Percentiles rank a stretch among this genome's conserved stretches.
These are phyloP conservation scores for Xylaria sp. DNA, from an alignment of 2,329 filamentous ascomycete genomes.

Conservation along the genomic window DNA sequence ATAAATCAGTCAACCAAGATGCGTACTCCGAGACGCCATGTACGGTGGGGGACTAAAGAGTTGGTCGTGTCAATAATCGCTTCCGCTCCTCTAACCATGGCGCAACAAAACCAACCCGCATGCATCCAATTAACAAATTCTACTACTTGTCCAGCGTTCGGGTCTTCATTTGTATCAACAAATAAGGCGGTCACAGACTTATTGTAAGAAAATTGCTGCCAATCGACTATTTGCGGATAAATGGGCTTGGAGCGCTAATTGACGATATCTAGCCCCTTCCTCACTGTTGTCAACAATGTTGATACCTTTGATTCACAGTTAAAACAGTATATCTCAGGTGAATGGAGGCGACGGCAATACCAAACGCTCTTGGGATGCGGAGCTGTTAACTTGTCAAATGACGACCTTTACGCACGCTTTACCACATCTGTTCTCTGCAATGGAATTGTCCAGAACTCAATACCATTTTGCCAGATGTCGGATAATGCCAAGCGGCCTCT, in stretches of 20 bases:
- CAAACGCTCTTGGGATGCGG: constrained; percentile 82
- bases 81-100: constrained; percentile 40
- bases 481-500: constrained; percentile 74
- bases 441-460: constrained; percentile 90
- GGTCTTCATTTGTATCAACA: constrained; percentile 52
- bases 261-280: constrained; percentile 73
- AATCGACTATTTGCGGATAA: constrained; percentile 21
- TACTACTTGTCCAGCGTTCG: constrained; percentile 51
- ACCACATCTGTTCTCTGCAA: constrained; percentile 94
- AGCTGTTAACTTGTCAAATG: constrained; percentile 78
- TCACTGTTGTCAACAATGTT: constrained; percentile 80
- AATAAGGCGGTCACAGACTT: constrained; percentile 44
- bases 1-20: constrained; percentile 21
- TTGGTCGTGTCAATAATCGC: constrained; percentile 41
- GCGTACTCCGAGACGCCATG: constrained; percentile 27
- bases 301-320: constrained; percentile 82
- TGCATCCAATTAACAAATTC: constrained; percentile 53
- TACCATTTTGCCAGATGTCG: constrained; percentile 72
- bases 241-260: constrained; percentile 26
- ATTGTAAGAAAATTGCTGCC: constrained; percentile 40
- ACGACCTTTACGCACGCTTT: constrained; percentile 89
- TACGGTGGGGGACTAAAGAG: constrained; percentile 34
- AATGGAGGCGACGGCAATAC: constrained; percentile 85
- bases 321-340: constrained; percentile 74
- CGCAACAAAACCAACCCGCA: constrained; percentile 38